These are phyloP conservation scores for Schrenkiella parvula DNA, from an alignment of 345 rosid genomes.

Conservation along the genomic window DNA sequence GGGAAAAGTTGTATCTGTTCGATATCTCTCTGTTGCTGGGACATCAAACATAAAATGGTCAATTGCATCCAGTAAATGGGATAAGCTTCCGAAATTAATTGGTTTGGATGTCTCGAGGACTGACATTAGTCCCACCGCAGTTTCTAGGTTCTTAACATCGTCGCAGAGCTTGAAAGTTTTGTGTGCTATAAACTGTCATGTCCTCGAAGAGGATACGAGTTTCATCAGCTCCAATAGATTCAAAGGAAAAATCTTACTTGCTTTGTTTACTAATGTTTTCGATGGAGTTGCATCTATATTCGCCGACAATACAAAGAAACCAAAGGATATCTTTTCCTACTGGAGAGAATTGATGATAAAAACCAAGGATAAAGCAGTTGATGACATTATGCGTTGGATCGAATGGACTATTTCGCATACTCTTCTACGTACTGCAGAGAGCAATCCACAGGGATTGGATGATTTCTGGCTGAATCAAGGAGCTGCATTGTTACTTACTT, in stretches of 20 bases:
- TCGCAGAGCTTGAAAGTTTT: slow-evolving; percentile 65
- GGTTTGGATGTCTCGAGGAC: slow-evolving; percentile 85
- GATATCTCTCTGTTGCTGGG: slow-evolving; percentile 74
- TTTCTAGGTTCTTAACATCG: slow-evolving; percentile 62
- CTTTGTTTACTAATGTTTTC: slow-evolving; percentile 52
- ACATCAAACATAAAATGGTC: slow-evolving; percentile 76
- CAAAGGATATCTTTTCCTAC: slow-evolving; percentile 44
- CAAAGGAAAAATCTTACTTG: slow-evolving; percentile 59
- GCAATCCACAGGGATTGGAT: slow-evolving; percentile 66
- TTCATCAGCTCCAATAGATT: slow-evolving; percentile 41
- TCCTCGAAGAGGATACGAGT: slow-evolving; percentile 54
- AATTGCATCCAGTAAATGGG: slow-evolving; percentile 56
- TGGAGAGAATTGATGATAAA: slow-evolving; percentile 46
- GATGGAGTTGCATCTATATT: slow-evolving; percentile 58
- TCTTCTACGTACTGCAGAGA: slow-evolving; percentile 67
- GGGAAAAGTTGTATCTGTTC: slow-evolving; percentile 51
- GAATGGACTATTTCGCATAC: slow-evolving; percentile 76
- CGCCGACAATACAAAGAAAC: slow-evolving; percentile 45
- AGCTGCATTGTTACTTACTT: slow-evolving; percentile 58
- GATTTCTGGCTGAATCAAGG: slow-evolving; percentile 87
- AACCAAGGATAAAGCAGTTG: slow-evolving; percentile 36
- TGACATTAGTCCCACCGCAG: slow-evolving; percentile 52
- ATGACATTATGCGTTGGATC: slow-evolving; percentile 67
- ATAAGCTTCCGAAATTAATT: slow-evolving; percentile 57
- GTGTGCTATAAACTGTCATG: slow-evolving; percentile 68